Conservation (phyloP, 352 stramenopile species). For the Phytophthora cryptogea region DNA sequence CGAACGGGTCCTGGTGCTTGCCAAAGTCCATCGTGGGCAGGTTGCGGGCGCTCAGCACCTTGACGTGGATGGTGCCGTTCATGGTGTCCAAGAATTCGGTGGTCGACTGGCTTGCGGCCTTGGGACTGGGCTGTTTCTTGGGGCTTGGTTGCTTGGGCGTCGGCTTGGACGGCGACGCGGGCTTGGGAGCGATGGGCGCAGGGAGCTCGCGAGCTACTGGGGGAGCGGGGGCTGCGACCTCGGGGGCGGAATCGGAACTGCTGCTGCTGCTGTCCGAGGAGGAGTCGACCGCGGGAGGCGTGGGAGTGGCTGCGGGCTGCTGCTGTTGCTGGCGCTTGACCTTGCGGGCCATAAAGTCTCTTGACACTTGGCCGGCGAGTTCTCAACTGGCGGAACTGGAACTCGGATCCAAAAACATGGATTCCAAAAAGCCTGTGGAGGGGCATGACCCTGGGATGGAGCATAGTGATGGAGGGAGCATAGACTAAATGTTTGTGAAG, state of each 20-base stretch:
- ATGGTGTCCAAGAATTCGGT: conserved; percentile 11
- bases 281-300: conserved; percentile 8
- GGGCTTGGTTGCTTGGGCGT: conserved; percentile 24
- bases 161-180: conserved; percentile 12
- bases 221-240: conserved; percentile 10
- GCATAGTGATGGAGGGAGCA: too few species aligned
- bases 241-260: conserved; percentile 23
- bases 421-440: too few species aligned
- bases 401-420: conserved; percentile 12
- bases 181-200: conserved; percentile 10
- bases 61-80: conserved; percentile 82
- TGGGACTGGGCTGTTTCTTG: conserved; percentile 16
- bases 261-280: conserved; percentile 21
- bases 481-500: too few species aligned
- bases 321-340: conserved; percentile 30
- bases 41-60: conserved; percentile 60
- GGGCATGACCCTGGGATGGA: too few species aligned
- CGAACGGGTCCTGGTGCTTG: conserved; percentile 80
- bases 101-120: conserved; percentile 3
- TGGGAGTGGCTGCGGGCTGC: conserved; percentile 9
- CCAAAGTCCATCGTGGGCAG: conserved; percentile 81
- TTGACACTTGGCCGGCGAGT: conserved; percentile 20
- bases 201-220: not conserved
- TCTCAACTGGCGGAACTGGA: conserved; percentile 46
- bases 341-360: conserved; percentile 39